Evolutionary conservation across 108 stramenopile genomes (phyloP).

Genomic region (Nannochloropsis gaditana): DNA sequence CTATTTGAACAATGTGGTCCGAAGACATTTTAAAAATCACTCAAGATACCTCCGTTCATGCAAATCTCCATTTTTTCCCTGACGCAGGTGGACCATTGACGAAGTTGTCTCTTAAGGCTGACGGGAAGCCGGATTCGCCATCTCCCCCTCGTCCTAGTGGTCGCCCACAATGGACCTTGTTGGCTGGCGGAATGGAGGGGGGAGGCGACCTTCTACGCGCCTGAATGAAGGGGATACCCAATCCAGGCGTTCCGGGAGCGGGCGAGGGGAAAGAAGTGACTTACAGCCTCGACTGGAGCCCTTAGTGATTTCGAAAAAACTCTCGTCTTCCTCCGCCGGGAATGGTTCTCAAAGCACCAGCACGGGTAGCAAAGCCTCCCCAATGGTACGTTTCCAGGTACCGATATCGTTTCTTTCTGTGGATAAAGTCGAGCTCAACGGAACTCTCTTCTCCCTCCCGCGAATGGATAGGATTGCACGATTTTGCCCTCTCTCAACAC

Average conservation of each 20-base stretch:
- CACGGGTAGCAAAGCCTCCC: background rate
- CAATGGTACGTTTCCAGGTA: background rate
- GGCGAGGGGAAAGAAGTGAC: background rate
- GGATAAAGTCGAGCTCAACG: background rate
- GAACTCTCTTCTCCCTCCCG: background rate
- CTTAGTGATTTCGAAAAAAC: background rate
- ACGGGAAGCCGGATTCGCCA: too few relatives aligned
- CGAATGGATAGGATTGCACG: background rate
- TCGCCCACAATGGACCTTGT: too few relatives aligned
- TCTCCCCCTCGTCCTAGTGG: too few relatives aligned
- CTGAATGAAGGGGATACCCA: too few relatives aligned
- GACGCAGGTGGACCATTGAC: too few relatives aligned
- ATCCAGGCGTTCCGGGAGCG: background rate
- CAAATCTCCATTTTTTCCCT: too few relatives aligned
- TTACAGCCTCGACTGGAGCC: constrained; percentile 11
- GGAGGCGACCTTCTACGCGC: background rate
- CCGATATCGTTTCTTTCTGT: background rate
- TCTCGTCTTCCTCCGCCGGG: constrained; percentile 3
- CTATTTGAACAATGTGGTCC: too few relatives aligned
- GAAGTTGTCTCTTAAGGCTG: too few relatives aligned
- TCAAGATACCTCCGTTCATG: too few relatives aligned
- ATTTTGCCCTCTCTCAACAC: background rate
- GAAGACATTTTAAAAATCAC: too few relatives aligned
- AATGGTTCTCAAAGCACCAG: background rate
- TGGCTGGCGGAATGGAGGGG: background rate